Conservation (phyloP, 352 stramenopile species). For the Phytophthora citrophthora region DNA sequence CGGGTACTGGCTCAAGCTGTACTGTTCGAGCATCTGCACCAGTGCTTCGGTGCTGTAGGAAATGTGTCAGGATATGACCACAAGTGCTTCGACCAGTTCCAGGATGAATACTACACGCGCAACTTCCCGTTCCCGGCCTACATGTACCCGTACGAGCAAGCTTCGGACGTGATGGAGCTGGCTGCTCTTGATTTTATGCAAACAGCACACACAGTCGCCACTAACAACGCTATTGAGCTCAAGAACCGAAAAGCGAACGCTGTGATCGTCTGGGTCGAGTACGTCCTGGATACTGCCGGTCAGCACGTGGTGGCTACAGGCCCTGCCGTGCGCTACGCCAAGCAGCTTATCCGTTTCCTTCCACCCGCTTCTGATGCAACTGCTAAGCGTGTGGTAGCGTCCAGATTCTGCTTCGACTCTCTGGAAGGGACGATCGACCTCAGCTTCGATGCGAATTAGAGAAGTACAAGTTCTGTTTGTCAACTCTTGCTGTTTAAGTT, state of each 20-base stretch:
- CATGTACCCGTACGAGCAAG: slow-evolving; percentile 73
- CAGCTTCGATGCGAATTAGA: slow-evolving; percentile 45
- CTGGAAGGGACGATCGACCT: slow-evolving; percentile 67
- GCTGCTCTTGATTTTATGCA: slow-evolving; percentile 53
- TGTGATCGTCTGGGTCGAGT: slow-evolving; percentile 81
- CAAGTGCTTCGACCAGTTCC: slow-evolving; percentile 74
- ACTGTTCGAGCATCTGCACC: slow-evolving; percentile 73
- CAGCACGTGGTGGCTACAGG: slow-evolving; percentile 60
- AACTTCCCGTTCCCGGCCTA: slow-evolving; percentile 85
- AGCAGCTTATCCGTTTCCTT: slow-evolving; percentile 82
- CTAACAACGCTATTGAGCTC: slow-evolving; percentile 15
- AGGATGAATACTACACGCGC: slow-evolving; percentile 69
- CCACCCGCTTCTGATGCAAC: slow-evolving; percentile 11
- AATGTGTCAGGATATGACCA: slow-evolving; percentile 79
- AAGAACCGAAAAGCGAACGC: slow-evolving; percentile 45
- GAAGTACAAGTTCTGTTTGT: slow-evolving; percentile 12
- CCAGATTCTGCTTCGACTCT: slow-evolving; percentile 58
- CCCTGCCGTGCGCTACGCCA: slow-evolving; percentile 62
- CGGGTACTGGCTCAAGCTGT: slow-evolving; percentile 67
- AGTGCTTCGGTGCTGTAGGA: slow-evolving; percentile 80
- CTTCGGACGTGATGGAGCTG: slow-evolving; percentile 52
- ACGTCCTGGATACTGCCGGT: slow-evolving; percentile 51
- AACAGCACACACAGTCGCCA: slow-evolving; percentile 42
- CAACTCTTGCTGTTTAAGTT: background rate
- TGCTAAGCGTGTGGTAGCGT: slow-evolving; percentile 28